Base-by-base conservation (phyloP, 352 stramenopile genomes). In the Phytophthora tentaculata region DNA sequence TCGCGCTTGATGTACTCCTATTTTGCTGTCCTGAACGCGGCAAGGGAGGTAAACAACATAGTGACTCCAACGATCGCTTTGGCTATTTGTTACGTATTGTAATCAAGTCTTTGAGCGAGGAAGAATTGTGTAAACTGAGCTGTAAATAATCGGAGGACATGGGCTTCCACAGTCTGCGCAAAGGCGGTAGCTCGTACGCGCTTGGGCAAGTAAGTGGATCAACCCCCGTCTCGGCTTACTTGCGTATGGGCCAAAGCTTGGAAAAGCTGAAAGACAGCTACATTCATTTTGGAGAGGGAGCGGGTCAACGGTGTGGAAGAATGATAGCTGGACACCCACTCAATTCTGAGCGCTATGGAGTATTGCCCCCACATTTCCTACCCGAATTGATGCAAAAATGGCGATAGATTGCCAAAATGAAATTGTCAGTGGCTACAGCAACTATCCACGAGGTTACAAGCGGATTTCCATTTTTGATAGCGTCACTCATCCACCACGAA, bases 211-310 rank as follows among this genome's bases (percentile, higher is more conserved):
- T 62, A 4, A 32, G 53, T 28, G 56, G 4, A 24, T 44, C 12
- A 48, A 32, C 43, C 20, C 43, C 56, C 6, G 56, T 62, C 9
- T 45, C 56, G 2, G 49, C 43, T 22, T 55, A 29, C 28, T 8
- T 32, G 3, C 28, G 28, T 32, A 32, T 32, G 28, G 56, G 28
- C 3, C 45, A 56, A 35, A 64, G 57, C 8, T 44, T 64, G 17
- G 57, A 32, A 3, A 51, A 56, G 9, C n/a, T 64, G 6, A 64
- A 58, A 29, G 32, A 64, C 22, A 22, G 29, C 8, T 57, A 64
- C 17, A 57, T 52, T 3, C 47, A 53, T 22, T 64, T 51, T 20
- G 35, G 57, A n/a, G 57, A 64, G 24, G 57, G 48, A 22, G 57
- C 32, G 3, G 57, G 49, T 19, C 47, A 57, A 52, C 24, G 57